A percentile compares a stretch with the other conserved stretches of the same genome.
Conservation (phyloP, 1,284 basidiomycete species). For the Cutaneotrichosporon dermatis region DNA sequence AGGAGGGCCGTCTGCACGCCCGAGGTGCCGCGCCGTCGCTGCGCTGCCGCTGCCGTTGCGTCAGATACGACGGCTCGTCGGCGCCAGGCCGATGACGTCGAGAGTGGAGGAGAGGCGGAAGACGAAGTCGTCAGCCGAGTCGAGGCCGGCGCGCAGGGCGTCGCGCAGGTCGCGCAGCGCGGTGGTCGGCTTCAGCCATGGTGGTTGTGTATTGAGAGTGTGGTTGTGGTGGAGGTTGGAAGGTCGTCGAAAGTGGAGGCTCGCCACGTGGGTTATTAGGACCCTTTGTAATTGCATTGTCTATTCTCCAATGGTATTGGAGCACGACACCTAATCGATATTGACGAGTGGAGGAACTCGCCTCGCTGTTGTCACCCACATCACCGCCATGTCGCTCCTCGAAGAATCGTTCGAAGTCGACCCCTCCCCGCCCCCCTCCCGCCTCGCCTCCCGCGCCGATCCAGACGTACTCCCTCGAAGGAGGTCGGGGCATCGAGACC, state of each 20-base stretch:
- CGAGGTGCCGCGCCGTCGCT: constrained; percentile 27
- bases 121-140: constrained; percentile 23
- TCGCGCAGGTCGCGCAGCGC: constrained; percentile 30
- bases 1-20: constrained; percentile 32
- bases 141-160: constrained; percentile 24
- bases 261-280: not conserved
- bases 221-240: not conserved
- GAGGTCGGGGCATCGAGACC: constrained; percentile 58
- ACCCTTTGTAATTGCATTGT: not conserved
- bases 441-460: constrained; percentile 23
- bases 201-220: not conserved
- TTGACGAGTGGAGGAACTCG: not conserved
- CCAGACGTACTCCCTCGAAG: constrained; percentile 50
- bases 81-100: constrained; percentile 3
- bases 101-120: constrained; percentile 11
- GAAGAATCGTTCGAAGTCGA: constrained; percentile 28
- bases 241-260: constrained; percentile 5
- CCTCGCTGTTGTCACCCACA: not conserved
- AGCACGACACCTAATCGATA: too few species aligned
- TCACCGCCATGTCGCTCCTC: constrained; percentile 28
- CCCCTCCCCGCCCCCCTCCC: not conserved
- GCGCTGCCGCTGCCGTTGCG: not conserved
- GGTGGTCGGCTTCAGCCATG: constrained; percentile 7
- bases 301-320: not conserved
- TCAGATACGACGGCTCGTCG: not conserved